Base-by-base conservation (phyloP, 192 early-diverging fungal species). In the Coemansia reversa region DNA sequence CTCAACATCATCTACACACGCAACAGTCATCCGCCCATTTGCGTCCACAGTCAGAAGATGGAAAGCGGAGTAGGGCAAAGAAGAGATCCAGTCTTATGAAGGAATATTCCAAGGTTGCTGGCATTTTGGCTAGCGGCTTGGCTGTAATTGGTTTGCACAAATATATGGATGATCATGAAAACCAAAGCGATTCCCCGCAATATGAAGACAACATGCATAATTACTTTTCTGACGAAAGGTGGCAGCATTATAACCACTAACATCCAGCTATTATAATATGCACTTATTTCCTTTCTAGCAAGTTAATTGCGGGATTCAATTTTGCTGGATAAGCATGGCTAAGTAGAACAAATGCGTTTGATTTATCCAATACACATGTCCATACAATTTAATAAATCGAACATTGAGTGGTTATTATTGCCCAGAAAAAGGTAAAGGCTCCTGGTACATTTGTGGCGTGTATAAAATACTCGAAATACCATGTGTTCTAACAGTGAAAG, bases 71-170 rank as follows among this genome's bases (percentile, higher is more conserved):
- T 4, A 18, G 14, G 25, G 11, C 25, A 16, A 27, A 54, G 11
- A 24, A 54, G 25, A 25, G 23, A 20, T 16, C 39, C 39, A 45
- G 39, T 14, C 16, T 45, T 45, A 45, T 45, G 39, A 45, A 45
- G 39, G 39, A 45, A 3, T 45, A 45, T 45, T 29, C 25, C 14
- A 50, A 47, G 16, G 28, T 63, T 24, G 29, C 62, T n/a, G 52
- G 51, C 16, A 33, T 63, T 24, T n/a, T 63, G 51, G 51, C 61
- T 39, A 32, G 62, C 25, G 61, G 61, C 5, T 32, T 63, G 23
- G 61, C 61, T 27, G 51, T 39, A 9, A 24, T 54, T n/a, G 24
- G 61, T 14, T 33, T 63, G 51, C 19, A 24, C 51, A 20, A 27
- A 0, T 63, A 39, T 30, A 39, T 63, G 51, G 61, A 63, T 19